Conservation (phyloP, 495 filamentous ascomycete genomes). For the Cryomyces minteri region DNA sequence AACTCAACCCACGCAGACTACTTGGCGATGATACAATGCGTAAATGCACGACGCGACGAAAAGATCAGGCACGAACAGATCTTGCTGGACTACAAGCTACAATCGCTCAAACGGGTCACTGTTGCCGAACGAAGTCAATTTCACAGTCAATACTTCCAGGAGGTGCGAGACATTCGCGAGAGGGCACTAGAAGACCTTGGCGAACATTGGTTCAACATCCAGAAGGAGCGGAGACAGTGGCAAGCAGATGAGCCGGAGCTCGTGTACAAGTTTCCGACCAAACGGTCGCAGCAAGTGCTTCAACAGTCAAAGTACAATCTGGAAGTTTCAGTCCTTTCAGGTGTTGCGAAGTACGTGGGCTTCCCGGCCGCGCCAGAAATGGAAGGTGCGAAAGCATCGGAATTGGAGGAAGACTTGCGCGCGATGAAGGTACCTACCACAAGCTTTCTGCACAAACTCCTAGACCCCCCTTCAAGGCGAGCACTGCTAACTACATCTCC, state of each 20-base stretch:
- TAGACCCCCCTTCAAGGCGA: too few relatives aligned
- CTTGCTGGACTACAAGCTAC: conserved; percentile 50
- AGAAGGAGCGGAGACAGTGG: conserved; percentile 70
- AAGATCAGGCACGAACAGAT: conserved; percentile 57
- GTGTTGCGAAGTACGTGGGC: conserved; percentile 82
- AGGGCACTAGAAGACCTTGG: conserved; percentile 58
- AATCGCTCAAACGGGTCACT: conserved; percentile 50
- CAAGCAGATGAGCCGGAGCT: conserved; percentile 70
- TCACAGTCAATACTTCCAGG: conserved; percentile 74
- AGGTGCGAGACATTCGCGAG: conserved; percentile 64
- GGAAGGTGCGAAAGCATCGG: conserved; percentile 44
- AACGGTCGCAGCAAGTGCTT: conserved; percentile 49
- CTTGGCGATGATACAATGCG: conserved; percentile 63
- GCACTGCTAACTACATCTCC: too few relatives aligned
- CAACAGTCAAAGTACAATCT: conserved; percentile 80
- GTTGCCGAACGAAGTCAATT: conserved; percentile 66
- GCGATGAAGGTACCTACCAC: conserved; percentile 64
- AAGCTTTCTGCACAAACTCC: background rate
- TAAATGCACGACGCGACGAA: conserved; percentile 62
- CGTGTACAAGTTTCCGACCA: conserved; percentile 37
- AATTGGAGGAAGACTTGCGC: conserved; percentile 72
- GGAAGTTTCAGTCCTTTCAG: conserved; percentile 79
- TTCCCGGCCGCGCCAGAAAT: conserved; percentile 90
- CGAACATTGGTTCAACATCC: conserved; percentile 76
- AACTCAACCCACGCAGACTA: conserved; percentile 78